These are phyloP conservation scores for Pyronema omphalodes DNA, from an alignment of 495 filamentous ascomycete genomes.

Conservation along the genomic window DNA sequence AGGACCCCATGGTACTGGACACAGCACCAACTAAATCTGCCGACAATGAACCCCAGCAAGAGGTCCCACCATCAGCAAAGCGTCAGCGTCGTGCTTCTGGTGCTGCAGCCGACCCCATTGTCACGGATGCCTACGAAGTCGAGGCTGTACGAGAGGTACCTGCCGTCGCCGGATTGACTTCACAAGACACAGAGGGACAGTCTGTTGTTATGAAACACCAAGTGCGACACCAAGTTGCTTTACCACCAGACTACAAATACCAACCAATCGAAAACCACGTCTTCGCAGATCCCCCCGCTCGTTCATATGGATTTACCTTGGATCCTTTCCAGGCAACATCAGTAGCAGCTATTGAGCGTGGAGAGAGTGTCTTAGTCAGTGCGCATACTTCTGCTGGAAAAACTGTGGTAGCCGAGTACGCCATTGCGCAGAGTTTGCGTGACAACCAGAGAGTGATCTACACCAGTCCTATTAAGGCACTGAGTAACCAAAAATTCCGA, in stretches of 20 bases:
- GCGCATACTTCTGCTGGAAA: slow-evolving; percentile 96
- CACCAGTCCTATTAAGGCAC: slow-evolving; percentile 94
- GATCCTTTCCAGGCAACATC: slow-evolving; percentile 94
- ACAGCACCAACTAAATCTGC: slow-evolving; percentile 22
- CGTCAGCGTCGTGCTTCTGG: slow-evolving; percentile 46
- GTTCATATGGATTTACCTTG: slow-evolving; percentile 68
- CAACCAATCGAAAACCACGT: slow-evolving; percentile 82
- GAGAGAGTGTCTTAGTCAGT: slow-evolving; percentile 89
- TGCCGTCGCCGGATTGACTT: slow-evolving; percentile 61
- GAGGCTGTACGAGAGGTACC: slow-evolving; percentile 79
- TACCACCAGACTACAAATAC: slow-evolving; percentile 86
- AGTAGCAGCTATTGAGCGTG: slow-evolving; percentile 80
- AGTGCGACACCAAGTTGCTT: slow-evolving; percentile 91
- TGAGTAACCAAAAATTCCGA: slow-evolving; percentile 96
- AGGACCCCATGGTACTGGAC: slow-evolving; percentile 36
- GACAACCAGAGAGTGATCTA: slow-evolving; percentile 97
- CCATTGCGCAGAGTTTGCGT: slow-evolving; percentile 92
- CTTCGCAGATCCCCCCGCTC: slow-evolving; percentile 63
- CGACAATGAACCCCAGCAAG: slow-evolving; percentile 1
- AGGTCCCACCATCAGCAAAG: slow-evolving; percentile 33
- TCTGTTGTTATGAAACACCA: slow-evolving; percentile 81
- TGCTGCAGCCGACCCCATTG: slow-evolving; percentile 56
- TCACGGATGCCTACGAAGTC: slow-evolving; percentile 92
- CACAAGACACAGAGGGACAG: slow-evolving; percentile 27
- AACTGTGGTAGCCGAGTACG: slow-evolving; percentile 94